Evolutionary conservation across 768 basidiomycete genomes (phyloP).

Genomic region (Filobasidium wieringae): DNA sequence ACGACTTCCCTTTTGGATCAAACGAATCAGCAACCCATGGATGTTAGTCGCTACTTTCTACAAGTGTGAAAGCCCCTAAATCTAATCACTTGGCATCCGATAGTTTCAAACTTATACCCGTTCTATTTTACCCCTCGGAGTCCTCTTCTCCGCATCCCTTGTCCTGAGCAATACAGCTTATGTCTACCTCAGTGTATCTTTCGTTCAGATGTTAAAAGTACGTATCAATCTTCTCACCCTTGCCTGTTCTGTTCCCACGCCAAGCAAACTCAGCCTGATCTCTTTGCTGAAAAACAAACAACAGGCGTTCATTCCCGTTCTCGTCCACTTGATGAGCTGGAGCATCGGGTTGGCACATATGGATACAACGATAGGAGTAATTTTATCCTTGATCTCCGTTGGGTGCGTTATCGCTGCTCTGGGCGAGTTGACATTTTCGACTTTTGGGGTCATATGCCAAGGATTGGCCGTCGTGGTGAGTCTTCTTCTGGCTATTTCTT

Average conservation of each 20-base stretch:
- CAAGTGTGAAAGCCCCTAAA: neutral
- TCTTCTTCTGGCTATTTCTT: neutral
- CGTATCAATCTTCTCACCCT: neutral
- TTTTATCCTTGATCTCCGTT: constrained; percentile 11
- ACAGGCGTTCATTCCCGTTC: constrained; percentile 20
- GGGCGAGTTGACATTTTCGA: constrained; percentile 9
- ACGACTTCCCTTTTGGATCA: constrained; percentile 5
- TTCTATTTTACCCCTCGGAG: constrained; percentile 16
- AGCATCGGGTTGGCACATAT: constrained; percentile 7
- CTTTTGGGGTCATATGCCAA: constrained; percentile 20
- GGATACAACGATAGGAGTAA: constrained; percentile 5
- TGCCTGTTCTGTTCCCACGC: neutral
- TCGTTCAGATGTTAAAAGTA: constrained; percentile 26
- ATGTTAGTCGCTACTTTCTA: constrained; percentile 1
- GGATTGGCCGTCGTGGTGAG: constrained; percentile 16
- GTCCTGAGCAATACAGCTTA: constrained; percentile 22
- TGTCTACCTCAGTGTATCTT: constrained; percentile 19
- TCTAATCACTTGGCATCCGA: neutral
- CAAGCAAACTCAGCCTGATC: neutral
- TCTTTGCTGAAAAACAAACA: neutral
- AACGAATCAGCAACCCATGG: neutral
- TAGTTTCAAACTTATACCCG: constrained; percentile 7
- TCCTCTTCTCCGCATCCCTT: constrained; percentile 20
- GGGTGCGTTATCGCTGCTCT: constrained; percentile 18
- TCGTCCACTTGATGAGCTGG: constrained; percentile 13